A percentile compares a stretch with the other conserved stretches of the same genome.
Evolutionary conservation across 139 green algal species (phyloP).

Genomic region (Picochlorum sp.): DNA sequence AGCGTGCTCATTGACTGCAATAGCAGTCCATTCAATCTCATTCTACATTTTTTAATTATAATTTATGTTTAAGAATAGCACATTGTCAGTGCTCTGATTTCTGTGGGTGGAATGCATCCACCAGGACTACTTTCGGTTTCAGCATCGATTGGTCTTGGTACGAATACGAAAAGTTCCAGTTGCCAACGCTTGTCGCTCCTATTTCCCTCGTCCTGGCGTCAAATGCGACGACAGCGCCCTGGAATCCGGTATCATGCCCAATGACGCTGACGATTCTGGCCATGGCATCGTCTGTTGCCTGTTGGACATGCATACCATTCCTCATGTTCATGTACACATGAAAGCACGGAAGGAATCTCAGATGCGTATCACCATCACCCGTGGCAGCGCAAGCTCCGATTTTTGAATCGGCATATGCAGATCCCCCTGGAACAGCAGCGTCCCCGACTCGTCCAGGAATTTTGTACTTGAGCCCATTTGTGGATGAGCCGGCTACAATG

Average conservation of each 20-base stretch:
- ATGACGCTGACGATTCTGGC: slow-evolving; percentile 28
- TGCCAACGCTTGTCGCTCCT: slow-evolving; percentile 27
- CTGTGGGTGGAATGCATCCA: slow-evolving; percentile 3
- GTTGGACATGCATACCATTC: slow-evolving; percentile 28
- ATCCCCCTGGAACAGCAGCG: slow-evolving; percentile 45
- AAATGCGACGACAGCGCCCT: not conserved
- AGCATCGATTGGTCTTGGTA: not conserved
- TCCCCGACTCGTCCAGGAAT: slow-evolving; percentile 61
- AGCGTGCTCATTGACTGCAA: not conserved
- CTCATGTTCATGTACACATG: slow-evolving; percentile 60
- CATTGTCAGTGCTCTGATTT: too few relatives aligned
- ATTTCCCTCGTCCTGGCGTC: slow-evolving; percentile 17
- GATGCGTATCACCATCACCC: slow-evolving; percentile 65
- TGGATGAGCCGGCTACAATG: slow-evolving; percentile 35
- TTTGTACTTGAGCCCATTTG: slow-evolving; percentile 53
- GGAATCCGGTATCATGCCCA: too few relatives aligned
- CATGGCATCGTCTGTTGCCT: slow-evolving; percentile 46
- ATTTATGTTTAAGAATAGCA: too few relatives aligned
- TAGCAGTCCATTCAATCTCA: not conserved
- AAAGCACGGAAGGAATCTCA: slow-evolving; percentile 69
- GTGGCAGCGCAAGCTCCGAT: slow-evolving; percentile 65
- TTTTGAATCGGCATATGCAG: slow-evolving; percentile 53
- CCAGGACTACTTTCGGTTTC: slow-evolving; percentile 5
- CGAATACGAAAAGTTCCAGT: slow-evolving; percentile 36
- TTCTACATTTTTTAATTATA: not conserved